Percentiles rank a stretch among this genome's conserved stretches.
Conservation (phyloP, 345 rosid genomes). For the Noccaea bulbosa region DNA sequence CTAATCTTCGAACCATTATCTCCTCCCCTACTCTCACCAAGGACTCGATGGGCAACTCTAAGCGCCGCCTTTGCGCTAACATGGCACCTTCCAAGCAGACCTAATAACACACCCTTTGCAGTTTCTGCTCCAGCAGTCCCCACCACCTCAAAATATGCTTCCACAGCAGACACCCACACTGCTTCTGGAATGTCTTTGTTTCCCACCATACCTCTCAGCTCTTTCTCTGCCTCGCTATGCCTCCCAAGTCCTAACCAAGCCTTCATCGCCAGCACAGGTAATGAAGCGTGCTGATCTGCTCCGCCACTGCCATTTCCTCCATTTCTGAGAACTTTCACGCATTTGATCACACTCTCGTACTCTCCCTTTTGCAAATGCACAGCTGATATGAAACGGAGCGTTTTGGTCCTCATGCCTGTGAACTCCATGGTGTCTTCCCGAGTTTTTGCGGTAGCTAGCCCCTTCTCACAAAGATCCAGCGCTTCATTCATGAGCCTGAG, state of each 20-base stretch:
- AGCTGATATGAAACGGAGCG: slow-evolving; percentile 89
- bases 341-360: slow-evolving; percentile 82
- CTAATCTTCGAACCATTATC: slow-evolving; percentile 58
- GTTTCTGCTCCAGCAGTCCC: slow-evolving; percentile 97
- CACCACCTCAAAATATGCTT: slow-evolving; percentile 79
- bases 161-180: slow-evolving; percentile 95
- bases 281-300: slow-evolving; percentile 76
- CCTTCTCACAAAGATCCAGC: slow-evolving; percentile 81
- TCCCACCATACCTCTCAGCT: slow-evolving; percentile 81
- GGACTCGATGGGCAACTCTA: slow-evolving; percentile 69
- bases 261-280: slow-evolving; percentile 98
- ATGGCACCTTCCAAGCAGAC: slow-evolving; percentile 80
- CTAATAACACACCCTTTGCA: slow-evolving; percentile 81
- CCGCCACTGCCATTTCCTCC: slow-evolving; percentile 47
- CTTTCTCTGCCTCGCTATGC: slow-evolving; percentile 84
- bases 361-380: slow-evolving; percentile 87
- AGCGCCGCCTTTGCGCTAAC: slow-evolving; percentile 85
- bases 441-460: slow-evolving; percentile 56
- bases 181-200: slow-evolving; percentile 87
- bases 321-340: slow-evolving; percentile 84
- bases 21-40: slow-evolving; percentile 61
- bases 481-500: slow-evolving; percentile 85
- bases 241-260: slow-evolving; percentile 91
- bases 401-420: slow-evolving; percentile 57
- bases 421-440: slow-evolving; percentile 65